Conservation (phyloP, 2,329 filamentous ascomycete genomes). For the Calonectria pteridis region DNA sequence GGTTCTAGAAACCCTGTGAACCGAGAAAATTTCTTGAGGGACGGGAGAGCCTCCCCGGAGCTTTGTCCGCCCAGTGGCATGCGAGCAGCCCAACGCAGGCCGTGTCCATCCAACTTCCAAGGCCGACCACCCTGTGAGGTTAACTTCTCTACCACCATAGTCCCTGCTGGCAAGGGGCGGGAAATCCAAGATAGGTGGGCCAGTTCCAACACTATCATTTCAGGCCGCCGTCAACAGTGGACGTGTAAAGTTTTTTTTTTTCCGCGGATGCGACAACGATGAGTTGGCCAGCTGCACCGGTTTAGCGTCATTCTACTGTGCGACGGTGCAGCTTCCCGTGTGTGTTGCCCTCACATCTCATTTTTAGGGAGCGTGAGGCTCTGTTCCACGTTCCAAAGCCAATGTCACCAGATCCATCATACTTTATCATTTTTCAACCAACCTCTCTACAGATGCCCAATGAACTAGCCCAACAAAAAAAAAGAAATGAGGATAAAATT, state of each 20-base stretch:
- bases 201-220: background rate
- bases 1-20: background rate
- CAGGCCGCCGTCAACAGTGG: background rate
- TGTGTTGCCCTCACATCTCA: slow-evolving; percentile 4
- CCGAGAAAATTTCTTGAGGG: background rate
- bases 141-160: slow-evolving; percentile 7
- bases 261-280: background rate
- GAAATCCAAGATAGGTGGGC: background rate
- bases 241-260: background rate
- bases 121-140: background rate
- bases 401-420: slow-evolving; percentile 3
- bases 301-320: background rate
- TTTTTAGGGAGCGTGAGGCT: background rate
- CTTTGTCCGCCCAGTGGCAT: slow-evolving; percentile 7
- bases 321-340: background rate
- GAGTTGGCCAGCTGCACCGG: slow-evolving; percentile 1
- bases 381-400: background rate
- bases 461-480: background rate
- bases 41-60: background rate
- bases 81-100: background rate
- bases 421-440: background rate
- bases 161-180: slow-evolving; percentile 6
- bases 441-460: slow-evolving; percentile 11
- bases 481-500: background rate
- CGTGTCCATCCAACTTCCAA: slow-evolving; percentile 7